Percentiles rank a stretch among this genome's conserved stretches.
Evolutionary conservation across 768 basidiomycete genomes (phyloP).

Genomic region (Megacollybia marginata): DNA sequence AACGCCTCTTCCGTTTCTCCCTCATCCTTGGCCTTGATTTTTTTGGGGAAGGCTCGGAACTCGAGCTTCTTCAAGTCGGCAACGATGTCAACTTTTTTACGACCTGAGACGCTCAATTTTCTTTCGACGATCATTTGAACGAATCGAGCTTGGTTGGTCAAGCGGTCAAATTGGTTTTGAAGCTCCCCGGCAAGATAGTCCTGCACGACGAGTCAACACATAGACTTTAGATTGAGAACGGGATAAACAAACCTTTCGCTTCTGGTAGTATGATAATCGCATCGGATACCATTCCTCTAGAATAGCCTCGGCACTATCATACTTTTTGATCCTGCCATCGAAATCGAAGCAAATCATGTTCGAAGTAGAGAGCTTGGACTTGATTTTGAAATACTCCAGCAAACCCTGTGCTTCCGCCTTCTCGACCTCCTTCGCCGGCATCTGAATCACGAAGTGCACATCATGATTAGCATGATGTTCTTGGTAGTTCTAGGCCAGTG

Average conservation of each 20-base stretch:
- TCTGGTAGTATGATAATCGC: constrained; percentile 87
- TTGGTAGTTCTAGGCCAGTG: constrained; percentile 74
- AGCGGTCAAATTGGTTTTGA: constrained; percentile 70
- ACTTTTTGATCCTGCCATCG: constrained; percentile 93
- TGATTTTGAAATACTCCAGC: constrained; percentile 86
- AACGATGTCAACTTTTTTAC: constrained; percentile 85
- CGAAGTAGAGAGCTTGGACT: constrained; percentile 73
- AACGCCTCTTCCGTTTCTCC: constrained; percentile 54
- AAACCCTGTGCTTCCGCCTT: constrained; percentile 89
- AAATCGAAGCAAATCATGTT: constrained; percentile 99
- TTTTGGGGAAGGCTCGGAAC: constrained; percentile 91
- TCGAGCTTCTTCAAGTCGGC: constrained; percentile 73
- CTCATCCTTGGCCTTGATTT: constrained; percentile 53
- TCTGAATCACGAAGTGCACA: constrained; percentile 80
- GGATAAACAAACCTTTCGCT: constrained; percentile 70
- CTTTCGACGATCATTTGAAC: constrained; percentile 92
- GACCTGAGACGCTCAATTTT: constrained; percentile 73
- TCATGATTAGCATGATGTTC: constrained; percentile 93
- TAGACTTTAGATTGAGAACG: neutral
- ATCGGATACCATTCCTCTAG: constrained; percentile 88
- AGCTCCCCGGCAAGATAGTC: constrained; percentile 81
- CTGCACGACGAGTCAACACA: constrained; percentile 30
- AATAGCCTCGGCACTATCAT: constrained; percentile 83
- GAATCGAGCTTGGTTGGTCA: constrained; percentile 94
- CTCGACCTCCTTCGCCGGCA: constrained; percentile 73